Percentiles rank a stretch among this genome's conserved stretches.
Conservation (phyloP, 108 stramenopile species). For the Cyclostephanos tholiformis region DNA sequence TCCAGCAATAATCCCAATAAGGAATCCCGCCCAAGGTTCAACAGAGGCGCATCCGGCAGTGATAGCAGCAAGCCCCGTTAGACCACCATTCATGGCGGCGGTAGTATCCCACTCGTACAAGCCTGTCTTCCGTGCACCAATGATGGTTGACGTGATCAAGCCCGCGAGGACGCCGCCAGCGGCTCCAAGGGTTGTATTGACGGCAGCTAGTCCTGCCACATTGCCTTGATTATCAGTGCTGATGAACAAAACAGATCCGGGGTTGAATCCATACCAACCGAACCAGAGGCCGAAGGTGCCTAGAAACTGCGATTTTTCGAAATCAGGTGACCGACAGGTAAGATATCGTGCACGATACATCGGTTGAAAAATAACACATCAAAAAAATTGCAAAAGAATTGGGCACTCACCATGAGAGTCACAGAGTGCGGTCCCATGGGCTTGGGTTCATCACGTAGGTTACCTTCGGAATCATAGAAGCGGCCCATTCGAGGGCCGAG, state of each 20-base stretch:
- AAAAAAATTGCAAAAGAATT: no score
- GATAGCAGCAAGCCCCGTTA: constrained; percentile 75
- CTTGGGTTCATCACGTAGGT: constrained; percentile 59
- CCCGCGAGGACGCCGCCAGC: constrained; percentile 61
- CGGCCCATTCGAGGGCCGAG: constrained; percentile 77
- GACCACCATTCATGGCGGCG: constrained; percentile 58
- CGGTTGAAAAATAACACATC: no score
- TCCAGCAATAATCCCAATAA: constrained; percentile 74
- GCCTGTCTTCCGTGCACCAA: constrained; percentile 49
- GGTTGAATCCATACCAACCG: constrained; percentile 91
- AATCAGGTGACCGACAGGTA: background rate
- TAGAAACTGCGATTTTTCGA: constrained; percentile 39
- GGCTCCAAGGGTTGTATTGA: constrained; percentile 74
- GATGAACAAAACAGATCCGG: constrained; percentile 75
- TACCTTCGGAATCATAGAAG: constrained; percentile 80
- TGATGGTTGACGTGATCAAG: constrained; percentile 62
- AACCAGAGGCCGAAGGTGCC: constrained; percentile 94
- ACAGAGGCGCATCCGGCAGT: constrained; percentile 71
- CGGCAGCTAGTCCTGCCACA: constrained; percentile 75
- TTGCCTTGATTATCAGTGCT: constrained; percentile 16
- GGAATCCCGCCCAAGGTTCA: constrained; percentile 77
- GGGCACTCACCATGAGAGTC: constrained; percentile 56
- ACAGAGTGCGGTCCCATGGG: constrained; percentile 79
- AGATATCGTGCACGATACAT: no score
- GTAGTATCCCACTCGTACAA: constrained; percentile 57